Conservation (phyloP, 371 early-diverging fungal species). For the Apophysomyces variabilis region DNA sequence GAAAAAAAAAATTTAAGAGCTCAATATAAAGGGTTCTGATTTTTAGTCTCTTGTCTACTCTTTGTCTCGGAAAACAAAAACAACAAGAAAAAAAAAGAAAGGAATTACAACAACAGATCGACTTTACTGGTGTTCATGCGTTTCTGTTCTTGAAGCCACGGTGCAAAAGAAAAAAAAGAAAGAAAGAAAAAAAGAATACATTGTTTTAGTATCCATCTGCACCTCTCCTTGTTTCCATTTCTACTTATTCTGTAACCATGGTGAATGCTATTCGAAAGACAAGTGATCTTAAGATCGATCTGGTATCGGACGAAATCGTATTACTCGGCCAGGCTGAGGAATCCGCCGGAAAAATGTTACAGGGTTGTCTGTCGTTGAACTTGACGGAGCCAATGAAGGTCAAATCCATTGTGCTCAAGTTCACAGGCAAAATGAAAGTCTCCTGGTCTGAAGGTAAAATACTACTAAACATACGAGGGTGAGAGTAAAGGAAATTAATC, state of each 20-base stretch:
- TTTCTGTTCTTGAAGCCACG: background rate
- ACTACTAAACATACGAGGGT: background rate
- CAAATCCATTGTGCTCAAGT: constrained; percentile 35
- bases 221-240: background rate
- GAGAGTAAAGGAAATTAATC: background rate
- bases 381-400: constrained; percentile 45
- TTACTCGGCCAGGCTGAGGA: constrained; percentile 42
- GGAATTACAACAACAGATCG: too few species aligned
- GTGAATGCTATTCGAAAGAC: constrained; percentile 24
- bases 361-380: constrained; percentile 34
- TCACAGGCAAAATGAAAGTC: constrained; percentile 51
- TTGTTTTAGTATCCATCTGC: background rate
- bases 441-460: constrained; percentile 51
- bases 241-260: background rate
- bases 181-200: too few species aligned
- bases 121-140: background rate
- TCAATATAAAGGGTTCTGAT: background rate
- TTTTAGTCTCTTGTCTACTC: background rate
- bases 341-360: constrained; percentile 45
- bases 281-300: constrained; percentile 38
- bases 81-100: background rate
- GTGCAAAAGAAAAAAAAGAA: too few species aligned
- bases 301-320: constrained; percentile 32
- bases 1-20: background rate
- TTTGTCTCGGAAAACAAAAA: constrained; percentile 8